Percentiles rank a stretch among this genome's conserved stretches.
These are phyloP conservation scores for Aspergillus fischeri DNA, from an alignment of 2,329 filamentous ascomycete species.

Conservation along the genomic window DNA sequence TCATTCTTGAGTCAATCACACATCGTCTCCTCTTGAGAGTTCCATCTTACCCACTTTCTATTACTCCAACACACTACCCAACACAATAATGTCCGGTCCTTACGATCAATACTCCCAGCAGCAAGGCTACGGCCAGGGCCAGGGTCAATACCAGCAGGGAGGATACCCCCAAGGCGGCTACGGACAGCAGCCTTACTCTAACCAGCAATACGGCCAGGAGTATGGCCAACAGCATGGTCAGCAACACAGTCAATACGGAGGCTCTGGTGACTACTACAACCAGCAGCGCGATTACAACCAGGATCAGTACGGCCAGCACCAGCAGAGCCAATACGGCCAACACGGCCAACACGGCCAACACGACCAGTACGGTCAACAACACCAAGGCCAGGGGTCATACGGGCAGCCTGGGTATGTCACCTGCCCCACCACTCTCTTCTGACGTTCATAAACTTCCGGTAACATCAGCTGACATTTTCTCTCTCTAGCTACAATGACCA, in stretches of 20 bases:
- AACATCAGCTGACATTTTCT: constrained; percentile 11
- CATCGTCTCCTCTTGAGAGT: constrained; percentile 2
- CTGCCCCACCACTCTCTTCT: neutral
- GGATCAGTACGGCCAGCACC: constrained; percentile 17
- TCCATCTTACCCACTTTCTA: neutral
- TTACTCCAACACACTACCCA: neutral
- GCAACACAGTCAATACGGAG: constrained; percentile 15
- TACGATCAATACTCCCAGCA: constrained; percentile 27
- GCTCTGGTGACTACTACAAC: constrained; percentile 9
- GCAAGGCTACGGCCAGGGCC: constrained; percentile 15
- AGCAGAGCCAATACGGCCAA: constrained; percentile 16
- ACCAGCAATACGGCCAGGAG: constrained; percentile 22
- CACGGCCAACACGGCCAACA: constrained; percentile 18
- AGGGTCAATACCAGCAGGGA: constrained; percentile 21
- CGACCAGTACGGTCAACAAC: constrained; percentile 14
- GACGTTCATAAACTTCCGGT: neutral
- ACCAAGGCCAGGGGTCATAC: constrained; percentile 2
- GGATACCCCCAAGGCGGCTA: constrained; percentile 19
- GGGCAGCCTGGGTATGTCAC: constrained; percentile 15
- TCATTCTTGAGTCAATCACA: neutral
- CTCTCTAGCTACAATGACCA: constrained; percentile 23
- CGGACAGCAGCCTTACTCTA: constrained; percentile 24
- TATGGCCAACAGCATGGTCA: constrained; percentile 13
- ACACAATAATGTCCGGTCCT: constrained; percentile 23
- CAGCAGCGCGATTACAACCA: constrained; percentile 17